Evolutionary conservation across 805 yeast genomes (phyloP).

Genomic region (Saturnispora kantuleensis): DNA sequence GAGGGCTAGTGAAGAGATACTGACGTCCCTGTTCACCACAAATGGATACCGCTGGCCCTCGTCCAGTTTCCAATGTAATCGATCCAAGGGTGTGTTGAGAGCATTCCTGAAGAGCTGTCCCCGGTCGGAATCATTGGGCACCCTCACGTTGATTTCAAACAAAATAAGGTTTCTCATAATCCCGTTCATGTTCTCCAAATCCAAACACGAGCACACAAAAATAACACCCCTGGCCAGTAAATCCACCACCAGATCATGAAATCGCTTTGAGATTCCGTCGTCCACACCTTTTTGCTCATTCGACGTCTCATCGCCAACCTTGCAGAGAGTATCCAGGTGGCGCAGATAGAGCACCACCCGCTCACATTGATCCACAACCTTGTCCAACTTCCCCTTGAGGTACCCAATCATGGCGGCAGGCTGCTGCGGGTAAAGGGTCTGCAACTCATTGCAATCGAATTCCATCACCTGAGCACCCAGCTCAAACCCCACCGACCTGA

Average conservation of each 20-base stretch:
- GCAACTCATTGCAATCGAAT: constrained; percentile 58
- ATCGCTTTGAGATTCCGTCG: constrained; percentile 40
- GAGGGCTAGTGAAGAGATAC: constrained; percentile 49
- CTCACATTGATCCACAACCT: constrained; percentile 36
- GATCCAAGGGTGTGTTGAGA: constrained; percentile 12
- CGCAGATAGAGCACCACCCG: constrained; percentile 47
- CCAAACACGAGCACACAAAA: constrained; percentile 58
- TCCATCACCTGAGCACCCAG: constrained; percentile 60
- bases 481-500: constrained; percentile 42
- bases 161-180: constrained; percentile 57
- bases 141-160: constrained; percentile 67
- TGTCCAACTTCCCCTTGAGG: constrained; percentile 67
- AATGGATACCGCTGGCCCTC: constrained; percentile 12
- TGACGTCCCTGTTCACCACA: constrained; percentile 39
- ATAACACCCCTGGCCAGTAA: constrained; percentile 38
- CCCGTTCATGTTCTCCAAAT: constrained; percentile 59
- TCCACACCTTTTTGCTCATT: constrained; percentile 18
- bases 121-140: constrained; percentile 76
- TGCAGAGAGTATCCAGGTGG: constrained; percentile 71
- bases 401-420: constrained; percentile 64
- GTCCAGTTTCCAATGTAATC: background rate
- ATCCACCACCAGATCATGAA: constrained; percentile 49
- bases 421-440: constrained; percentile 57
- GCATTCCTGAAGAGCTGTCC: constrained; percentile 47
- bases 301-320: constrained; percentile 49